Percentiles rank a stretch among this genome's conserved stretches.
phyloP scores from a whole-genome alignment of 805 yeast genomes.

The Nakazawaea populi region DNA sequence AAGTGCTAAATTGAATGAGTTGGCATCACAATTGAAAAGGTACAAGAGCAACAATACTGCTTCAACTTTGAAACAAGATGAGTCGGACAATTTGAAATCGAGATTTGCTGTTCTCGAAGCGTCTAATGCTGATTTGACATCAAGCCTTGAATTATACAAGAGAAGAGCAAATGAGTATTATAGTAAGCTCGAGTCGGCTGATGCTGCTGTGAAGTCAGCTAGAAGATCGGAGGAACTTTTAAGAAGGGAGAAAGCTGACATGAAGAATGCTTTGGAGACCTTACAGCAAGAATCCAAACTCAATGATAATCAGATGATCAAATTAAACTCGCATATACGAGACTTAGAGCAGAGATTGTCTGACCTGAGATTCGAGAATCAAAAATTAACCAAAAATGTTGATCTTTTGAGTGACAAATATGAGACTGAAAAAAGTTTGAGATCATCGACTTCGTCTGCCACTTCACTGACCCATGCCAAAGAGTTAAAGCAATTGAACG shows the following conservation, averaged over 20 bases:
- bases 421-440: constrained; percentile 35
- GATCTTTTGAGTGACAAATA: constrained; percentile 45
- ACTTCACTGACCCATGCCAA: constrained; percentile 28
- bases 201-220: constrained; percentile 60
- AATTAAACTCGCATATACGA: constrained; percentile 43
- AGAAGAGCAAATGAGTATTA: constrained; percentile 69
- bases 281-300: constrained; percentile 48
- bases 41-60: constrained; percentile 21
- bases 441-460: constrained; percentile 24
- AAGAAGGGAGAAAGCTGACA: constrained; percentile 46
- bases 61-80: constrained; percentile 24
- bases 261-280: constrained; percentile 37
- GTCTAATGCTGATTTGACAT: constrained; percentile 51
- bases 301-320: constrained; percentile 47
- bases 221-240: constrained; percentile 54
- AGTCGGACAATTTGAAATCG: constrained; percentile 41
- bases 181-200: constrained; percentile 71
- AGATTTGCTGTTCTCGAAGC: constrained; percentile 49
- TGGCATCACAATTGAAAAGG: constrained; percentile 27
- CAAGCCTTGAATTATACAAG: constrained; percentile 56
- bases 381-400: constrained; percentile 41
- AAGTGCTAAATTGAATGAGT: constrained; percentile 27
- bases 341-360: constrained; percentile 50
- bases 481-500: constrained; percentile 49
- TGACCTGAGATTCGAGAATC: constrained; percentile 50